Evolutionary conservation across 2,329 filamentous ascomycete genomes (phyloP).

Genomic region (Arthrobotrys megalospora): DNA sequence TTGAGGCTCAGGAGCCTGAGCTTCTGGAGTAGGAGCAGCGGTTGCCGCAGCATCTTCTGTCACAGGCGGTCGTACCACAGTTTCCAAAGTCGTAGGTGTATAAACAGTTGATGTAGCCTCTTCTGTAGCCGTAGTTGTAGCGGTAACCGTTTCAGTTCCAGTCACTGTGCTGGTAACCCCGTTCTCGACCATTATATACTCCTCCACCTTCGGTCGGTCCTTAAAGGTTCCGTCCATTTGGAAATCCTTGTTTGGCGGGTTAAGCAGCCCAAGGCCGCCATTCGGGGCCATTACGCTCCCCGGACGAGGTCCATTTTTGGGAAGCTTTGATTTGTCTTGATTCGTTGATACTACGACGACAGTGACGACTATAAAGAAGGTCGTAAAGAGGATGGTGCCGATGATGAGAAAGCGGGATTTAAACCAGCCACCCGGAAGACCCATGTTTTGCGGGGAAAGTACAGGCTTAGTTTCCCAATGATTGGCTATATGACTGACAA

Average conservation of each 20-base stretch:
- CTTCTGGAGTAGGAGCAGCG: neutral
- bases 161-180: neutral
- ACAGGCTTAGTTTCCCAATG: too few relatives aligned
- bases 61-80: neutral
- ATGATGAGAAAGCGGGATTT: too few relatives aligned
- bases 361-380: neutral
- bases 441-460: too few relatives aligned
- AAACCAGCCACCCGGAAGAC: too few relatives aligned
- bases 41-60: neutral
- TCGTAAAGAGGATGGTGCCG: neutral
- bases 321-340: neutral
- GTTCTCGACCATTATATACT: neutral
- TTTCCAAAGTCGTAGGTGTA: slow-evolving; percentile 9
- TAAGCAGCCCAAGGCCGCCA: neutral
- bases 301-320: neutral
- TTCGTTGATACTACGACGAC: neutral
- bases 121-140: neutral
- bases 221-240: neutral
- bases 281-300: neutral
- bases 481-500: too few relatives aligned
- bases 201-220: neutral
- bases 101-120: neutral
- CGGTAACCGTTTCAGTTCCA: neutral
- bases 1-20: neutral
- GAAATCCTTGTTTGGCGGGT: neutral